Conservation (phyloP, 768 basidiomycete genomes). For the Boletus pseudo-olivaceus region DNA sequence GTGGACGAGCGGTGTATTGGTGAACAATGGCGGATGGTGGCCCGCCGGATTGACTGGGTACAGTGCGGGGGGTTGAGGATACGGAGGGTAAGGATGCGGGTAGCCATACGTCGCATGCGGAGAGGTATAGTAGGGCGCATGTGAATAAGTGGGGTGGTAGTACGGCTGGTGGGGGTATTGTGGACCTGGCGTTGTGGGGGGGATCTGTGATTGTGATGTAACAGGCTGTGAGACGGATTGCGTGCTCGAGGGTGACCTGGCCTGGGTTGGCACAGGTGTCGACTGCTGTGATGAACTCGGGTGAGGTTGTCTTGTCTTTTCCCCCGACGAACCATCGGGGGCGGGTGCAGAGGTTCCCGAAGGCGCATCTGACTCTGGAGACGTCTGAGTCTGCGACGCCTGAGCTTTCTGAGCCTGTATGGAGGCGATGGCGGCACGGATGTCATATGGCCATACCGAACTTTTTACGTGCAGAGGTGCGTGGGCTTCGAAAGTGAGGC, state of each 20-base stretch:
- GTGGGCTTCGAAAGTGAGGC: conserved; percentile 66
- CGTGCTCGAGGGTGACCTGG: conserved; percentile 20
- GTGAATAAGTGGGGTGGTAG: conserved; percentile 58
- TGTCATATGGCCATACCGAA: conserved; percentile 71
- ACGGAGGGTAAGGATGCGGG: conserved; percentile 35
- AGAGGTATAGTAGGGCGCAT: conserved; percentile 61
- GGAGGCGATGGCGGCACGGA: conserved; percentile 58
- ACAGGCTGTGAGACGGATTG: conserved; percentile 17
- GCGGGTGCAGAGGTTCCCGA: conserved; percentile 11
- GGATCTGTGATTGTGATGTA: conserved; percentile 17
- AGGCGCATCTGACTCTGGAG: conserved; percentile 10
- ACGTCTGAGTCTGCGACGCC: conserved; percentile 18
- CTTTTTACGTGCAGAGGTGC: conserved; percentile 60
- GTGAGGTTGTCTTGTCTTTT: conserved; percentile 15
- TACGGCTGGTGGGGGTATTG: conserved; percentile 56
- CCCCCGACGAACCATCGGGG: conserved; percentile 11
- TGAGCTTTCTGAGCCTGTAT: conserved; percentile 35
- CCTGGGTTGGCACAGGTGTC: conserved; percentile 23
- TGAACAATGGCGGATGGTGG: conserved; percentile 32
- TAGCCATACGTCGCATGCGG: conserved; percentile 38
- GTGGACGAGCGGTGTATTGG: conserved; percentile 35
- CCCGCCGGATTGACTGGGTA: conserved; percentile 29
- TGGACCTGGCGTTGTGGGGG: conserved; percentile 25
- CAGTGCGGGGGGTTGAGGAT: conserved; percentile 30
- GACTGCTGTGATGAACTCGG: conserved; percentile 17